Conservation (phyloP, 345 rosid genomes). For the Barbarea vulgaris region DNA sequence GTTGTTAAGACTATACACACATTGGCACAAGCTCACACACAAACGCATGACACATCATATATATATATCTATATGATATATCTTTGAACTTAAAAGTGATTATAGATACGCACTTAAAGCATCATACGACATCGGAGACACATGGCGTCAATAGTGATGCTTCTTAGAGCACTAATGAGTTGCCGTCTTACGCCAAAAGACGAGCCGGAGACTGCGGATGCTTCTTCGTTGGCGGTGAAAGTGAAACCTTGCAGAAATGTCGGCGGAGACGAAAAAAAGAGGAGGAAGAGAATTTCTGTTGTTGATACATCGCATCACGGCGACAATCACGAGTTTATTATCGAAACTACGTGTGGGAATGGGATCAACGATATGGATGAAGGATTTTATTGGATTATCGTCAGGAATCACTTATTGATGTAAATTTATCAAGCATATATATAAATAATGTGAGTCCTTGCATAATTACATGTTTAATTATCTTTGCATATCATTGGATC, state of each 20-base stretch:
- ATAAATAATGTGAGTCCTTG: slow-evolving; percentile 14
- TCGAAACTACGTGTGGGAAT: not conserved
- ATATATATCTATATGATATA: not conserved
- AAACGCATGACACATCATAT: not conserved
- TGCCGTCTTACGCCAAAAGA: slow-evolving; percentile 39
- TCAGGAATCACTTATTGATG: slow-evolving; percentile 27
- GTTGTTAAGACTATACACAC: slow-evolving; percentile 40
- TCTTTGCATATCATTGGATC: not conserved
- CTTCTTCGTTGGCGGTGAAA: not conserved
- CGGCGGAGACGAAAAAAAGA: not conserved
- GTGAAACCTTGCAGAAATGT: slow-evolving; percentile 5
- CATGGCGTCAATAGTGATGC: slow-evolving; percentile 43
- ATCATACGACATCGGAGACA: not conserved
- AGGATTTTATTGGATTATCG: slow-evolving; percentile 22
- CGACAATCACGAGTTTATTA: not conserved
- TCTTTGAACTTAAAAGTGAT: slow-evolving; percentile 13
- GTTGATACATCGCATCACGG: not conserved
- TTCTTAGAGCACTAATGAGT: slow-evolving; percentile 40
- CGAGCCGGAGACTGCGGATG: not conserved
- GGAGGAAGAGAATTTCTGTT: not conserved
- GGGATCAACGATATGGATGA: slow-evolving; percentile 21
- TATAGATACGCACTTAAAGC: slow-evolving; percentile 15
- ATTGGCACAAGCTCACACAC: slow-evolving; percentile 25
- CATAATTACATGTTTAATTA: not conserved
- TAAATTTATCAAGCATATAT: not conserved